These are phyloP conservation scores for Calocybe gangraenosa DNA, from an alignment of 768 basidiomycete genomes.

Conservation along the genomic window DNA sequence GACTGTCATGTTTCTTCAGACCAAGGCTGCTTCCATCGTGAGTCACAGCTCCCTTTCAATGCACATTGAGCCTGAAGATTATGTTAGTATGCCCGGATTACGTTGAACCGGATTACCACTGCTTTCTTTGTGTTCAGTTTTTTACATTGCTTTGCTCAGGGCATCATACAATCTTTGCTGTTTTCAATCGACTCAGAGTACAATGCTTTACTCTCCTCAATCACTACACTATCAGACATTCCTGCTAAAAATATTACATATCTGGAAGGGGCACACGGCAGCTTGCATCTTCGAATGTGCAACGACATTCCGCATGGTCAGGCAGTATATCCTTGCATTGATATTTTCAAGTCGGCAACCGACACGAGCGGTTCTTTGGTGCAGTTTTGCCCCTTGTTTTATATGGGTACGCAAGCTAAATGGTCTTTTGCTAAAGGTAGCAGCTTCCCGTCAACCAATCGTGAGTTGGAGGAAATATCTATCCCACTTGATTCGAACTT, in stretches of 20 bases:
- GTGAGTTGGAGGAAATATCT: not conserved
- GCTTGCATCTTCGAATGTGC: constrained; percentile 39
- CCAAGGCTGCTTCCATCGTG: constrained; percentile 2
- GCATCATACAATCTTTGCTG: constrained; percentile 45
- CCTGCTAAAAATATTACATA: constrained; percentile 32
- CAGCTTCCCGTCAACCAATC: not conserved
- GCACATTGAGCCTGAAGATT: not conserved
- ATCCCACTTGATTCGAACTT: not conserved
- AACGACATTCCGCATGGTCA: constrained; percentile 36
- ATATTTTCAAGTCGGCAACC: constrained; percentile 28
- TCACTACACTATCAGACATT: constrained; percentile 33
- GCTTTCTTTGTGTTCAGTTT: constrained; percentile 50
- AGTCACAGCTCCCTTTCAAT: not conserved
- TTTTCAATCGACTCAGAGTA: constrained; percentile 41
- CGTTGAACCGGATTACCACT: constrained; percentile 33
- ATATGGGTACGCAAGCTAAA: not conserved
- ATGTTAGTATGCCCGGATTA: constrained; percentile 33
- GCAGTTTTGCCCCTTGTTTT: not conserved
- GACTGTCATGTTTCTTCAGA: not conserved
- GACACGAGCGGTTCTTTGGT: constrained; percentile 9
- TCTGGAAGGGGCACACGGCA: constrained; percentile 24
- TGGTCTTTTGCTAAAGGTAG: not conserved
- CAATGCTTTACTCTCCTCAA: constrained; percentile 28
- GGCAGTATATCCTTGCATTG: constrained; percentile 26
- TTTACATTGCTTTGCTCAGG: constrained; percentile 48